phyloP scores from a whole-genome alignment of 331 rosid genomes.

The Quercus tomentella region DNA sequence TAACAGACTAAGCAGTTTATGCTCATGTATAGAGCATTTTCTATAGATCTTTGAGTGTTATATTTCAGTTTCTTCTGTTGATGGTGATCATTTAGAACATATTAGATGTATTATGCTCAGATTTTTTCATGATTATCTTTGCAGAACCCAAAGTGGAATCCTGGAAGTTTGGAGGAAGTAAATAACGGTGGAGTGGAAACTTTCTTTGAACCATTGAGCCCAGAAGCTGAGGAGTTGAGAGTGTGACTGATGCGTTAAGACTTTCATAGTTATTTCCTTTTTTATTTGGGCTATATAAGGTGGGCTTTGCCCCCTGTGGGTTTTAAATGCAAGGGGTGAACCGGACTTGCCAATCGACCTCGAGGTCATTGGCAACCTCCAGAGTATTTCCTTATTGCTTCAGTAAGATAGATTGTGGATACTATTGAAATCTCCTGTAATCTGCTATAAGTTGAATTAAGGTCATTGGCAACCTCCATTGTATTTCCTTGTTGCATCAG shows the following conservation, averaged over 20 bases:
- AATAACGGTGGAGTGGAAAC: slow-evolving; percentile 54
- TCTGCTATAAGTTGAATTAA: too few species aligned
- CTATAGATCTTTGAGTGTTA: not conserved
- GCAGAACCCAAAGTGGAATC: slow-evolving; percentile 92
- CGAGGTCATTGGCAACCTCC: too few species aligned
- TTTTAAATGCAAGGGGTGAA: not conserved
- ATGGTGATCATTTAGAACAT: not conserved
- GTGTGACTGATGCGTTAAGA: slow-evolving; percentile 16
- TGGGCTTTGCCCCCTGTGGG: too few species aligned
- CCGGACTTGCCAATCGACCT: too few species aligned
- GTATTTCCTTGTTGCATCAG: not conserved
- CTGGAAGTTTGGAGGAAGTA: slow-evolving; percentile 65
- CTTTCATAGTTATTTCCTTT: too few species aligned
- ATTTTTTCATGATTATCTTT: not conserved
- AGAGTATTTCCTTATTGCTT: too few species aligned
- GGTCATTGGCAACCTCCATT: too few species aligned
- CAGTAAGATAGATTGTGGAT: too few species aligned
- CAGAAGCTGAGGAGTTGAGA: slow-evolving; percentile 46
- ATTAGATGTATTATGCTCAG: not conserved
- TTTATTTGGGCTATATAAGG: not conserved
- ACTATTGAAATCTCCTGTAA: too few species aligned
- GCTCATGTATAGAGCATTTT: not conserved
- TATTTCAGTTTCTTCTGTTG: not conserved
- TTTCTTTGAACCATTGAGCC: slow-evolving; percentile 54
- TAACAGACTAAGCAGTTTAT: too few species aligned